Evolutionary conservation across 2,329 filamentous ascomycete genomes (phyloP).

Genomic region (Drechmeria coniospora): DNA sequence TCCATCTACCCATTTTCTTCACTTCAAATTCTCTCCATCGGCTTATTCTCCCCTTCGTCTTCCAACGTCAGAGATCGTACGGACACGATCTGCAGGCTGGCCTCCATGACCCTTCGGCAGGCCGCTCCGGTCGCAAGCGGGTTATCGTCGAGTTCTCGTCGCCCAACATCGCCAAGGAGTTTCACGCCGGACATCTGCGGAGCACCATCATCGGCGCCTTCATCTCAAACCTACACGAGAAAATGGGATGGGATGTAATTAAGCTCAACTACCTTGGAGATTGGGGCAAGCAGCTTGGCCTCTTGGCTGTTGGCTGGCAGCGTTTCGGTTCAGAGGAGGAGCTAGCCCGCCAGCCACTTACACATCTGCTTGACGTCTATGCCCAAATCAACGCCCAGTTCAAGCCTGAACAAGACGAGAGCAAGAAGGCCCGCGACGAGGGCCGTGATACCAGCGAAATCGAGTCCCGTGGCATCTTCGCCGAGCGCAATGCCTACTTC

Average conservation of each 20-base stretch:
- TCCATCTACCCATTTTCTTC: conserved; percentile 53
- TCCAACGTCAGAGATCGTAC: conserved; percentile 38
- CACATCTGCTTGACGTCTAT: conserved; percentile 59
- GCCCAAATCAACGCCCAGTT: conserved; percentile 50
- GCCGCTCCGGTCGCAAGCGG: conserved; percentile 1
- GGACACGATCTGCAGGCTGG: conserved; percentile 45
- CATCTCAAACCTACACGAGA: conserved; percentile 51
- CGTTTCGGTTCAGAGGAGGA: conserved; percentile 52
- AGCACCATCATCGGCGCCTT: conserved; percentile 67
- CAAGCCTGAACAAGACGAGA: conserved; percentile 42
- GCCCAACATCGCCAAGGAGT: conserved; percentile 64
- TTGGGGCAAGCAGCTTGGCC: conserved; percentile 59
- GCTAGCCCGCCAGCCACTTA: conserved; percentile 49
- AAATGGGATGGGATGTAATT: conserved; percentile 54
- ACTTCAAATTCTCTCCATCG: conserved; percentile 38
- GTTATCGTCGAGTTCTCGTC: conserved; percentile 60
- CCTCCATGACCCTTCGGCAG: conserved; percentile 22
- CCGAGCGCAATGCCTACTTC: conserved; percentile 45
- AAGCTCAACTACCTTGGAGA: conserved; percentile 65
- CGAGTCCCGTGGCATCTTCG: conserved; percentile 26
- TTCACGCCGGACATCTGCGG: conserved; percentile 59
- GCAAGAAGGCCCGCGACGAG: conserved; percentile 33
- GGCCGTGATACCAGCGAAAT: conserved; percentile 27
- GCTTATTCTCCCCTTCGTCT: conserved; percentile 42
- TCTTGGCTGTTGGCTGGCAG: conserved; percentile 53